Conservation (phyloP, 371 early-diverging fungal genomes). For the Mucor mucedo region DNA sequence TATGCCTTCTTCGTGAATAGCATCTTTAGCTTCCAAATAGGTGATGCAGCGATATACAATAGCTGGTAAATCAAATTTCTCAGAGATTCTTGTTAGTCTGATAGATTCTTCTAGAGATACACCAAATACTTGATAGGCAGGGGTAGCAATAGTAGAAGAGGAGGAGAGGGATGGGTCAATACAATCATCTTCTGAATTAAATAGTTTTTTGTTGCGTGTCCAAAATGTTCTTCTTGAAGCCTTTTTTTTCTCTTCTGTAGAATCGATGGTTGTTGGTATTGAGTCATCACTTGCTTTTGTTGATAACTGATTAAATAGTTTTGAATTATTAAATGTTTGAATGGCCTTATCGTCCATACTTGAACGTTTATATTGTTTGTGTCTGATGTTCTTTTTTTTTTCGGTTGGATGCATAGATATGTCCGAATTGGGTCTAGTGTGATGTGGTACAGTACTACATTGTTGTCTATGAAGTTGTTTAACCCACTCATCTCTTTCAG, state of each 20-base stretch:
- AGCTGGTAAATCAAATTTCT: constrained; percentile 62
- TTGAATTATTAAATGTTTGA: not conserved
- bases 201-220: constrained; percentile 29
- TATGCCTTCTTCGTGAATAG: constrained; percentile 81
- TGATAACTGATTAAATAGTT: not conserved
- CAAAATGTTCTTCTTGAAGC: constrained; percentile 36
- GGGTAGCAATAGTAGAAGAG: constrained; percentile 23
- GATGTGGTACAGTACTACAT: not conserved
- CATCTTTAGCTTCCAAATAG: constrained; percentile 77
- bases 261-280: constrained; percentile 10
- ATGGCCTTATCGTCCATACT: constrained; percentile 9
- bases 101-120: constrained; percentile 41
- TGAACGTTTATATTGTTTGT: constrained; percentile 2
- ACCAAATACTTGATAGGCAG: constrained; percentile 53
- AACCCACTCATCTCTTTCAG: constrained; percentile 89
- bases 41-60: constrained; percentile 86
- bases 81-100: constrained; percentile 25
- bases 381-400: not conserved
- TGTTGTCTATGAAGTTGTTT: constrained; percentile 45
- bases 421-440: not conserved
- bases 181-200: not conserved
- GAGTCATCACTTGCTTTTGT: constrained; percentile 14
- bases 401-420: not conserved
- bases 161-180: not conserved
- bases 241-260: constrained; percentile 18